These are phyloP conservation scores for Sechiopsis laciniata DNA, from an alignment of 306 rosid species.

Conservation along the genomic window DNA sequence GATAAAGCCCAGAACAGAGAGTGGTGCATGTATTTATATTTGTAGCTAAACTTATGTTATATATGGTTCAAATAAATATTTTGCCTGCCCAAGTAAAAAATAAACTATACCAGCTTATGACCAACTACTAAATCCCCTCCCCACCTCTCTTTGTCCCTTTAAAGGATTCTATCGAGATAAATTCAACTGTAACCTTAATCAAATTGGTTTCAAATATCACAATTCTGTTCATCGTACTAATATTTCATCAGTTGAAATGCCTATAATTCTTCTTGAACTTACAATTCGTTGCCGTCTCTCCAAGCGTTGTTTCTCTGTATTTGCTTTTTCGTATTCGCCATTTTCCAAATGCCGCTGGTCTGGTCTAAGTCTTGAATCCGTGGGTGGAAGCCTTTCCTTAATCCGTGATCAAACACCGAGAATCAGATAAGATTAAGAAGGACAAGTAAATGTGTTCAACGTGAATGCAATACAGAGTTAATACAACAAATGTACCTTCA, in stretches of 20 bases:
- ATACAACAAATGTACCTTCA: constrained; percentile 67
- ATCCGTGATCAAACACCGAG: constrained; percentile 85
- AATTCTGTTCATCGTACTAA: not conserved
- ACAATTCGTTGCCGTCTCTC: constrained; percentile 96
- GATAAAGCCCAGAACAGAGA: too few relatives aligned
- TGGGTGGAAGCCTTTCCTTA: constrained; percentile 99
- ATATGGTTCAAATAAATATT: not conserved
- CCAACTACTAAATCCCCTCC: not conserved
- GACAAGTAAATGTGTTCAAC: constrained; percentile 45
- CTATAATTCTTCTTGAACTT: constrained; percentile 29
- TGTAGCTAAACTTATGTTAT: too few relatives aligned
- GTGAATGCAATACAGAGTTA: constrained; percentile 27
- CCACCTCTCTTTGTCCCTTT: not conserved
- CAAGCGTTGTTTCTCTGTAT: constrained; percentile 78
- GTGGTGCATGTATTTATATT: too few relatives aligned
- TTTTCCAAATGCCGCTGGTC: constrained; percentile 96
- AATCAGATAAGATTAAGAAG: constrained; percentile 70
- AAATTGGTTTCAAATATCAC: not conserved
- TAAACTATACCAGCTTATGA: not conserved
- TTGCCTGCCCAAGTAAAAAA: not conserved
- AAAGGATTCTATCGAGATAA: not conserved
- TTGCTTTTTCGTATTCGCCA: constrained; percentile 94
- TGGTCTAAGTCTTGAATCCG: constrained; percentile 96
- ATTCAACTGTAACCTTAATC: not conserved
- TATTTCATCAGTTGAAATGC: not conserved